These are phyloP conservation scores for Pseudomicrostroma phylloplanum DNA, from an alignment of 1,284 basidiomycete genomes.

Conservation along the genomic window DNA sequence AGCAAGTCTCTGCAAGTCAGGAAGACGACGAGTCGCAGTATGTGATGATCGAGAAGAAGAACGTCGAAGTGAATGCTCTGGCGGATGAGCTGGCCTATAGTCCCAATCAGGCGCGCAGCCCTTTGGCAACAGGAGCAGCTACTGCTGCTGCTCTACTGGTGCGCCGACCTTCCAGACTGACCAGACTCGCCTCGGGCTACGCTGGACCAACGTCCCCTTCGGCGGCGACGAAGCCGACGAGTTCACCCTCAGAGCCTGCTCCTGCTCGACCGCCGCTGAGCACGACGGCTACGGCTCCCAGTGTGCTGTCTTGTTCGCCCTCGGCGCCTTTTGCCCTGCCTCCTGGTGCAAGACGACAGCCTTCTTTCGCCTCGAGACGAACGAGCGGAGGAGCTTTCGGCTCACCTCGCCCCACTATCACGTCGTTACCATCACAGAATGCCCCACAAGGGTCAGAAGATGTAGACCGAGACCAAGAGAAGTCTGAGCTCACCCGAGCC, in stretches of 20 bases:
- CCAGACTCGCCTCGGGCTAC: slow-evolving; percentile 23
- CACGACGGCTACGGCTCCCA: slow-evolving; percentile 4
- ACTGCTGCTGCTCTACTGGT: slow-evolving; percentile 12
- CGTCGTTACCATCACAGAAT: background rate
- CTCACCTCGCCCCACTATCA: slow-evolving; percentile 18
- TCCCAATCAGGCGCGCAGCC: slow-evolving; percentile 14
- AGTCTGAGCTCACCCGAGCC: slow-evolving; percentile 8
- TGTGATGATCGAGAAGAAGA: slow-evolving; percentile 59
- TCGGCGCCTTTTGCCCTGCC: slow-evolving; percentile 36
- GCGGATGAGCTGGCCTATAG: slow-evolving; percentile 53
- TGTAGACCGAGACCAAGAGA: slow-evolving; percentile 4
- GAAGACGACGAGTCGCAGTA: slow-evolving; percentile 52
- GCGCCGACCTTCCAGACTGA: slow-evolving; percentile 28
- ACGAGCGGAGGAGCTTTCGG: slow-evolving; percentile 20
- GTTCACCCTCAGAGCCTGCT: background rate
- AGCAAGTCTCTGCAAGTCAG: too few relatives aligned
- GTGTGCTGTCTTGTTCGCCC: slow-evolving; percentile 5
- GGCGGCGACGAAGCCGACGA: background rate
- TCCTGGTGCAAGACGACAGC: slow-evolving; percentile 25
- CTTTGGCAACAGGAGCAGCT: slow-evolving; percentile 7
- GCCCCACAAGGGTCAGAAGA: background rate
- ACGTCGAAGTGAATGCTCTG: slow-evolving; percentile 56
- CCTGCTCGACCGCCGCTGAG: background rate
- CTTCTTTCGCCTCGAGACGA: slow-evolving; percentile 16
- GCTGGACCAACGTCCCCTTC: background rate